A percentile compares a stretch with the other conserved stretches of the same genome.
Conservation (phyloP, 2,329 filamentous ascomycete species). For the Tolypocladium tundrense region DNA sequence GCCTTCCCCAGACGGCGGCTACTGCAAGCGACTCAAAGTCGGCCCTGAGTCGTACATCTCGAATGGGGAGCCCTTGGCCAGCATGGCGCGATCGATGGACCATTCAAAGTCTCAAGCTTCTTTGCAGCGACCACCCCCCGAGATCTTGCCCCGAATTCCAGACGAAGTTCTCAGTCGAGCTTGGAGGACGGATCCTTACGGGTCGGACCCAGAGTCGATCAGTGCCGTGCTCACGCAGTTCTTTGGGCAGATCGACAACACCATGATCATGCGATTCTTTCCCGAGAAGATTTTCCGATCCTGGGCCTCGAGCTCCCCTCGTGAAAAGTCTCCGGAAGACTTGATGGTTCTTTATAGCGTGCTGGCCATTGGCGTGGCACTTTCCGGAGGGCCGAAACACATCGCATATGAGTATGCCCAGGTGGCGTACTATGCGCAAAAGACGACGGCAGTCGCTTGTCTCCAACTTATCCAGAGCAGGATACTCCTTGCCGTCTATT, state of each 20-base stretch:
- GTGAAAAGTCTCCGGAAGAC: slow-evolving; percentile 30
- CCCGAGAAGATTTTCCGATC: slow-evolving; percentile 27
- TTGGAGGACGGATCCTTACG: slow-evolving; percentile 41
- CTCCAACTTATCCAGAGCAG: slow-evolving; percentile 58
- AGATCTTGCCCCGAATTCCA: slow-evolving; percentile 34
- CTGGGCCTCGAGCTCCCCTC: slow-evolving; percentile 24
- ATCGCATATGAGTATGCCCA: slow-evolving; percentile 31
- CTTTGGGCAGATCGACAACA: slow-evolving; percentile 30
- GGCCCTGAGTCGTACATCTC: slow-evolving; percentile 35
- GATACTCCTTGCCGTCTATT: slow-evolving; percentile 57
- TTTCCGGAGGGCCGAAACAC: slow-evolving; percentile 25
- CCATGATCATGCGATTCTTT: slow-evolving; percentile 30
- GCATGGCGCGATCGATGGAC: slow-evolving; percentile 23
- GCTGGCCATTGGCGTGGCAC: slow-evolving; percentile 26
- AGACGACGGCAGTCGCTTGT: slow-evolving; percentile 14
- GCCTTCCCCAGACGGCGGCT: slow-evolving; percentile 21
- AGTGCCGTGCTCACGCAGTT: slow-evolving; percentile 28
- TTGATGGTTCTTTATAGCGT: slow-evolving; percentile 36
- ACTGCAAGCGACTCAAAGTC: slow-evolving; percentile 39
- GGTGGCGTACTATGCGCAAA: slow-evolving; percentile 47
- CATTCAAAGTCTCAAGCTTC: slow-evolving; percentile 23
- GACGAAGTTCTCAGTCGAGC: slow-evolving; percentile 37
- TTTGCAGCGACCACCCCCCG: slow-evolving; percentile 24
- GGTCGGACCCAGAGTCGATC: slow-evolving; percentile 30
- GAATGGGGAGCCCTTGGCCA: slow-evolving; percentile 18